These are phyloP conservation scores for Aspergillus wentii DNA, from an alignment of 495 filamentous ascomycete species.

Conservation along the genomic window DNA sequence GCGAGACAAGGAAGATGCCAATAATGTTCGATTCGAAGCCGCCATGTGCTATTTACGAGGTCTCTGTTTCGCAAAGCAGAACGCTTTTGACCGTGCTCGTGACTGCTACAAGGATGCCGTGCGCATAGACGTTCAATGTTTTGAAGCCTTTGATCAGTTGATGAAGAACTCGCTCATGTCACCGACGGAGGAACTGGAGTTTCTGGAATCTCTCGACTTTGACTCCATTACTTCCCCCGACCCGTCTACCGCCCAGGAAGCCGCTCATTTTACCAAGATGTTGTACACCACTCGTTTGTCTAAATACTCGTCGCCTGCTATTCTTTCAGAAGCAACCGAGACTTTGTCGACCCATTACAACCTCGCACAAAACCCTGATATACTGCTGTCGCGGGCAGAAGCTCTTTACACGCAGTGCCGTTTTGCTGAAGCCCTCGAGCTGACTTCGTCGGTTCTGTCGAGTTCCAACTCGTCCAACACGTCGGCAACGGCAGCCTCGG, in stretches of 20 bases:
- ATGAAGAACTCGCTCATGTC: conserved; percentile 98
- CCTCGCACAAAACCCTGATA: conserved; percentile 79
- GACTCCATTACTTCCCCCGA: conserved; percentile 64
- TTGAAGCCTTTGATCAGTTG: conserved; percentile 94
- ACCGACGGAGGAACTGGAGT: conserved; percentile 92
- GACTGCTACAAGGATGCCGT: conserved; percentile 98
- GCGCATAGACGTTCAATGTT: conserved; percentile 95
- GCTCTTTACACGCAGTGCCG: conserved; percentile 92
- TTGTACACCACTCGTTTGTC: conserved; percentile 95
- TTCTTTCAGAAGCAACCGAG: conserved; percentile 84
- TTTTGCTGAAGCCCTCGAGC: conserved; percentile 76
- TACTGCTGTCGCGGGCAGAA: conserved; percentile 88
- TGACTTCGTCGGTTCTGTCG: conserved; percentile 79
- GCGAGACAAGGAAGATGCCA: conserved; percentile 61
- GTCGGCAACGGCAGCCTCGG: conserved; percentile 11
- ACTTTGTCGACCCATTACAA: conserved; percentile 91
- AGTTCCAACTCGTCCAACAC: conserved; percentile 32
- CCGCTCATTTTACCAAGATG: conserved; percentile 90
- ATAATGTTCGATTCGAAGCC: conserved; percentile 82
- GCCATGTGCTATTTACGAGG: conserved; percentile 96
- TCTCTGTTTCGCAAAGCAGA: conserved; percentile 93
- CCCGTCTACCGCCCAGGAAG: conserved; percentile 66
- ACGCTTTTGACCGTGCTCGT: conserved; percentile 93
- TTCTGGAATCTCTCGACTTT: conserved; percentile 89
- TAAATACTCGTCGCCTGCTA: conserved; percentile 84